Percentiles rank a stretch among this genome's conserved stretches.
Conservation (phyloP, 768 basidiomycete species). For the Boletus insuetus region DNA sequence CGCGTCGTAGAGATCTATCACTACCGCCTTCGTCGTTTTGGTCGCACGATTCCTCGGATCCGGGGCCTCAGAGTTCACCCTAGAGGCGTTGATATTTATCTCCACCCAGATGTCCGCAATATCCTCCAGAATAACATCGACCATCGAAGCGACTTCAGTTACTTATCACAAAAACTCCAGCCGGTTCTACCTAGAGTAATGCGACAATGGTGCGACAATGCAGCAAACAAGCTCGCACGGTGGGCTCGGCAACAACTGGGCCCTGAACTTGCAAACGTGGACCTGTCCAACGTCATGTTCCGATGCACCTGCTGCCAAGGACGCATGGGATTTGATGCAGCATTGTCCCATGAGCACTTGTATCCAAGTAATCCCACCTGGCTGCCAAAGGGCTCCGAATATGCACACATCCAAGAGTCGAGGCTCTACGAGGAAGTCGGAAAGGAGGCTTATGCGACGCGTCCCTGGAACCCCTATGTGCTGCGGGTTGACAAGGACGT, state of each 20-base stretch:
- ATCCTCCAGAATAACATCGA: neutral
- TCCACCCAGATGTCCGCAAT: neutral
- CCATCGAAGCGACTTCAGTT: too few species aligned
- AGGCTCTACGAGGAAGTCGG: neutral
- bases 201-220: neutral
- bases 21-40: neutral
- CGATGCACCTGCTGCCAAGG: too few species aligned
- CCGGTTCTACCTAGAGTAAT: too few species aligned
- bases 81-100: neutral
- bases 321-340: too few species aligned
- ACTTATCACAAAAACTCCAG: too few species aligned
- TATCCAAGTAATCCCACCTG: too few species aligned
- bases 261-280: neutral
- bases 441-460: neutral
- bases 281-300: neutral
- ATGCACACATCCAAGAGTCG: neutral
- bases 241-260: neutral
- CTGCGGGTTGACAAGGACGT: neutral
- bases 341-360: too few species aligned
- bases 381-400: too few species aligned
- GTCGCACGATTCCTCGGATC: too few species aligned
- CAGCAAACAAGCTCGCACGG: neutral
- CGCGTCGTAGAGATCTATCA: neutral
- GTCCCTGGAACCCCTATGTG: neutral
- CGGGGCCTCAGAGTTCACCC: neutral